These are phyloP conservation scores for Zea luxurians DNA, from an alignment of 176 grass and related monocot species.

Conservation along the genomic window DNA sequence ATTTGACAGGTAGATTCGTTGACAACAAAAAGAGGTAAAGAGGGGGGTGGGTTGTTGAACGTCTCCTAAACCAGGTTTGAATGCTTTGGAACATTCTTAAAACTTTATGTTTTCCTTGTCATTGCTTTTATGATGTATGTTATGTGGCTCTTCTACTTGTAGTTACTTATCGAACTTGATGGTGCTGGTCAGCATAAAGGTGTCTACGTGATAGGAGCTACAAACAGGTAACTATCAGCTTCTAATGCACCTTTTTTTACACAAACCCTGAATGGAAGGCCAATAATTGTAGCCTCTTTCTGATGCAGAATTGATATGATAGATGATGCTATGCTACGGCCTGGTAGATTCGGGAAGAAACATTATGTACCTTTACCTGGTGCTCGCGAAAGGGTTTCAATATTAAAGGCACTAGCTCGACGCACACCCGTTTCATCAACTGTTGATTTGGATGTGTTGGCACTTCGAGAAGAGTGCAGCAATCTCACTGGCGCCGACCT, in stretches of 20 bases:
- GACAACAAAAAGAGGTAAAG: too few relatives aligned
- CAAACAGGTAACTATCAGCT: too few relatives aligned
- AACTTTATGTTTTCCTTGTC: too few relatives aligned
- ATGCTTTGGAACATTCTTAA: too few relatives aligned
- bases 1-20: too few relatives aligned
- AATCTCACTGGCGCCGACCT: conserved; percentile 27
- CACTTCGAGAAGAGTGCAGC: conserved; percentile 47
- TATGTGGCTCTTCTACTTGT: too few relatives aligned
- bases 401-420: conserved; percentile 64
- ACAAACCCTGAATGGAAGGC: background rate
- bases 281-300: background rate
- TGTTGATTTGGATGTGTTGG: conserved; percentile 57
- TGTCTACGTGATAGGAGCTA: too few relatives aligned
- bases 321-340: conserved; percentile 69
- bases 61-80: too few relatives aligned
- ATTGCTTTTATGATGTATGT: too few relatives aligned
- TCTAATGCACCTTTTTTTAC: background rate
- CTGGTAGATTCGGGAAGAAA: conserved; percentile 75
- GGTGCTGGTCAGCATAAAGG: too few relatives aligned
- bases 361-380: conserved; percentile 73
- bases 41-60: too few relatives aligned
- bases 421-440: conserved; percentile 53
- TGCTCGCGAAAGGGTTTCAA: conserved; percentile 56
- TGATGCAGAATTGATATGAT: conserved; percentile 69
- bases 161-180: too few relatives aligned